Evolutionary conservation across 73 alveolate genomes (phyloP), one percentile per base, ranked within the genome.

Genomic region (Vitrella brassicaformis): DNA sequence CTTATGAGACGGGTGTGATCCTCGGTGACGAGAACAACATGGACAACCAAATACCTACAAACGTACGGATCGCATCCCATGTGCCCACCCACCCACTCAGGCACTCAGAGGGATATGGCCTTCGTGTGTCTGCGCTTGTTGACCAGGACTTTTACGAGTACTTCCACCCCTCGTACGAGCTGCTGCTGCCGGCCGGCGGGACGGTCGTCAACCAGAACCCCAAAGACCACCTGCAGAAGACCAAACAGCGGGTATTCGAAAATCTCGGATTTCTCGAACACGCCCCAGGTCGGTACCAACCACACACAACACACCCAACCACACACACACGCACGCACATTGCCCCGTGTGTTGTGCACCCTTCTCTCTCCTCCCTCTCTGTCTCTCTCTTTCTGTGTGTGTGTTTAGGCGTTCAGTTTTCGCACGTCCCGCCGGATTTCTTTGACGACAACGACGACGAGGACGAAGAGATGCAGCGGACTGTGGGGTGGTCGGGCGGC

Each of bases 1-100:
- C 99, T 27, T 89, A 92, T 84, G 99, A 95, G 85, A 95, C 99
- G 7, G 98, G 96, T 0, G 82, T 94, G 19, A 81, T 89, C 66
- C 80, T 94, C 29, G 95, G 90, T 45, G 85, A 75, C 76, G 87
- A 90, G 39, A 75, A 80, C 65, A 31, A 76, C n/a, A 79, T 89
- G 8, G 78, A 85, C 19, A 75, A 66, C 0, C 80, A n/a, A 1
- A n/a, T 75, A 0, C 83, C 83, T 39, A 14, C 14, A 4, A 39
- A 39, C 56, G 56, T 39, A 39, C 56, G 56, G 22, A 4, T 39
- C 22, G 4, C 56, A 39, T 8, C 56, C 22, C 14, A 39, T 14
- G 56, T 39, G 22, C 4, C 22, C 14, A 14, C 14, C 22, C 14
- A 14, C 14, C 14, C 56, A 4, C 14, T 39, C 56, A 4, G 14